Conservation (phyloP, 495 filamentous ascomycete species). For the Penicillium bialowiezense region DNA sequence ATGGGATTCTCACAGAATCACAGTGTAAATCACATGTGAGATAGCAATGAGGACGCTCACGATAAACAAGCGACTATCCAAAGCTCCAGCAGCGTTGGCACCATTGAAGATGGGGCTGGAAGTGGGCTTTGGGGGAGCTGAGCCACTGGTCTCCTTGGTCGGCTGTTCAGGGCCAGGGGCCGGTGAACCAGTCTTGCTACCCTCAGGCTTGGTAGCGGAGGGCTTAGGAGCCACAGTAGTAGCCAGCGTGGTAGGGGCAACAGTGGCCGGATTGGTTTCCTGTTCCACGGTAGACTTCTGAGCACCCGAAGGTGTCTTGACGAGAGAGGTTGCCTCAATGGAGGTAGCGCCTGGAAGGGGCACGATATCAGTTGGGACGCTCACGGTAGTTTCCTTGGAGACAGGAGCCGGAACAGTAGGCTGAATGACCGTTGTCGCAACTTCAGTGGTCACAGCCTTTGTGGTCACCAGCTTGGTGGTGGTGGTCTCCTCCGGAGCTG, state of each 20-base stretch:
- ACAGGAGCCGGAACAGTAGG: background rate
- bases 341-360: background rate
- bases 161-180: background rate
- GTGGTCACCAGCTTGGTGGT: background rate
- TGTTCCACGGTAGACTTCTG: background rate
- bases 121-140: background rate
- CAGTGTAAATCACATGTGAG: background rate
- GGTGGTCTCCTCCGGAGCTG: background rate
- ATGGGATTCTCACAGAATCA: background rate
- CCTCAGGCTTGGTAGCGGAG: background rate
- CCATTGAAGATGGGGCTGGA: conserved; percentile 4
- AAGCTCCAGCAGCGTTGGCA: background rate
- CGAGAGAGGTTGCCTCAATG: background rate
- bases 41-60: conserved; percentile 1
- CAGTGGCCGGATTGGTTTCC: background rate
- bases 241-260: background rate
- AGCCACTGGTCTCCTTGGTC: background rate
- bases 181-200: background rate
- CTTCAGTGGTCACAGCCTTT: background rate
- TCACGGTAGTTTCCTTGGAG: background rate
- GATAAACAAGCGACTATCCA: background rate
- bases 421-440: background rate
- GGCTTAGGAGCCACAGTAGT: background rate
- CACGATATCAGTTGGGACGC: background rate
- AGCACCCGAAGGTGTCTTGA: background rate